Base-by-base conservation (phyloP, 768 basidiomycete species). In the Mycena haematopus region DNA sequence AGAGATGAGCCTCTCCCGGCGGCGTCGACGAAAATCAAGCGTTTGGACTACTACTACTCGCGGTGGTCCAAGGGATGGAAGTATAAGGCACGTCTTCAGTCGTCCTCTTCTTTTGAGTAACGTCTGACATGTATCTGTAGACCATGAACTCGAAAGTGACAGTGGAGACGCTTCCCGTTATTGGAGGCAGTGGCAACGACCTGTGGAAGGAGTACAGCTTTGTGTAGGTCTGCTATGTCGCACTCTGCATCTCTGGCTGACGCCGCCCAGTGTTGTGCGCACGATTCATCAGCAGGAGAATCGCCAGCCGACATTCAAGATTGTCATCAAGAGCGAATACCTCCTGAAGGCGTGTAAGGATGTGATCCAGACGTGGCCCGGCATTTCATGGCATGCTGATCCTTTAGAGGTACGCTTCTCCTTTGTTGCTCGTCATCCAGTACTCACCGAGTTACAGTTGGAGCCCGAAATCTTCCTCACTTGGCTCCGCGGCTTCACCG, bases 351-450 rank as follows among this genome's bases (percentile, higher is more conserved):
- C 82, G 1, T 86, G 85, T 66, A 81, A 84, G 64, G 83, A 85
- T 40, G 82, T 88, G 21, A 82, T 89, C 60, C 76, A 81, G 56
- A 76, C 79, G 6, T 84, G 84, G 79, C 84, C 83, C 27, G 86
- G 86, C 17, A 75, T 87, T 25, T 87, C 86, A 8, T 89, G 87
- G 86, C 82, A 84, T 35, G 70, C 82, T 6, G 82, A 85, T 29
- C 85, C 85, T 7, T 76, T 88, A 10, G 82, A 84, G 73, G 86
- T 86, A 68, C 6, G 59, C 55, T 60, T 3, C 24, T 17, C 38
- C n/a, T 6, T 62, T 21, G 22, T 17, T 22, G 2, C 22, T 42
- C 21, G 45, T 33, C 36, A 56, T 21, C 7, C 31, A 11, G 21
- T 19, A 31, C 27, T 27, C 47, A 27, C 47, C n/a, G 15, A 17